These are phyloP conservation scores for Trichomonas tenax DNA, from an alignment of 208 protist genomes.

Conservation along the genomic window DNA sequence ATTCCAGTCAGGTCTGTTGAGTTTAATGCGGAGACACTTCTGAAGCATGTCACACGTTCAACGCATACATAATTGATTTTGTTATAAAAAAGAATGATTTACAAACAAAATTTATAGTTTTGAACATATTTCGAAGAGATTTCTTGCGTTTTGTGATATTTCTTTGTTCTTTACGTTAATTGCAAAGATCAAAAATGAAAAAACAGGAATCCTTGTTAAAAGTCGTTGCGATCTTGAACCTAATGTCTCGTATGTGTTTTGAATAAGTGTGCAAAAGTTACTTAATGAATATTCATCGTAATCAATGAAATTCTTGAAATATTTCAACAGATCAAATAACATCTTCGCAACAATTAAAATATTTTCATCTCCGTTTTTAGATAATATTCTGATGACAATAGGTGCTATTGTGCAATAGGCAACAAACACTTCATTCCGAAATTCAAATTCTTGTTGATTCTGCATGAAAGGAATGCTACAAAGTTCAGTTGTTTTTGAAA, in stretches of 20 bases:
- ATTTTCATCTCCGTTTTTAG: not conserved
- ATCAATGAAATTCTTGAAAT: not conserved
- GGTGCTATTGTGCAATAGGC: not conserved
- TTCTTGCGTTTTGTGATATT: not conserved
- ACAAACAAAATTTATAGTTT: not conserved
- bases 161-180: not conserved
- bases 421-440: not conserved
- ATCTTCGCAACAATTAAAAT: not conserved
- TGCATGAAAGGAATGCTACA: not conserved
- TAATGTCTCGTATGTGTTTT: not conserved
- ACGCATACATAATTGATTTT: no score
- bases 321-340: not conserved
- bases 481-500: not conserved
- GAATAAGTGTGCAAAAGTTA: not conserved
- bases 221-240: not conserved
- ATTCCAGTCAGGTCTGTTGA: no score
- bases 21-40: not conserved
- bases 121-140: not conserved
- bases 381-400: not conserved
- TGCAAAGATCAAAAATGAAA: not conserved
- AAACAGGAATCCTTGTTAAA: not conserved
- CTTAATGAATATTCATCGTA: not conserved
- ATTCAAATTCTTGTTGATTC: not conserved
- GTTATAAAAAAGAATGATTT: no score
- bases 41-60: not conserved